Evolutionary conservation across 306 rosid species (phyloP).

Genomic region (Chamaecrista fasciculata): DNA sequence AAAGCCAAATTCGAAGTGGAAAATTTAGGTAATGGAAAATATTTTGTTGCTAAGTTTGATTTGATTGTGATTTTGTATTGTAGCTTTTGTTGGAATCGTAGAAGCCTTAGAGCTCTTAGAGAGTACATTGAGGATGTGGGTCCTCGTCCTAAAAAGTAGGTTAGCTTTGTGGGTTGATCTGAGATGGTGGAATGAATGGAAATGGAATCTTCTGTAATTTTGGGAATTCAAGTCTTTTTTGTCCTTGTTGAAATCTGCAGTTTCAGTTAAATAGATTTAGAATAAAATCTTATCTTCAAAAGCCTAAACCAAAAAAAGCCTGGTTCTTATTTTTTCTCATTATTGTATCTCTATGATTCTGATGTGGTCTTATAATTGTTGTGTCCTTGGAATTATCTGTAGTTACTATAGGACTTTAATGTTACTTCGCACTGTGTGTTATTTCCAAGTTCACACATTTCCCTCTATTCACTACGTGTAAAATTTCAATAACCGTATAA

Average conservation of each 20-base stretch:
- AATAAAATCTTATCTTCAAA: constrained; percentile 9
- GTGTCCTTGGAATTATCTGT: constrained; percentile 27
- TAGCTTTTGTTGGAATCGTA: not conserved
- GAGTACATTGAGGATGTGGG: constrained; percentile 59
- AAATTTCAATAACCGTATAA: not conserved
- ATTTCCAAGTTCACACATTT: constrained; percentile 30
- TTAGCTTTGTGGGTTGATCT: constrained; percentile 50
- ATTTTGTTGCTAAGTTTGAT: not conserved
- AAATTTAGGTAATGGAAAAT: constrained; percentile 60
- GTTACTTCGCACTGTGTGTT: constrained; percentile 20
- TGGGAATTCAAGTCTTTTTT: constrained; percentile 31
- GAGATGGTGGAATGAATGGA: too few species aligned
- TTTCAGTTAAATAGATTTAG: constrained; percentile 31
- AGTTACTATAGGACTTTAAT: constrained; percentile 25
- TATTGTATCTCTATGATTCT: constrained; percentile 24
- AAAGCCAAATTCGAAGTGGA: constrained; percentile 68
- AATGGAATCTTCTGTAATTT: constrained; percentile 56
- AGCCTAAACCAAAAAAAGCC: not conserved
- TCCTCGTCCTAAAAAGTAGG: constrained; percentile 62
- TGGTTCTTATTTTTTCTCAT: not conserved
- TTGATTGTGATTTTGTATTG: too few species aligned
- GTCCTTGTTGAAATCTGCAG: constrained; percentile 36
- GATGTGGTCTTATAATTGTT: constrained; percentile 12
- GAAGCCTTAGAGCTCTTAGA: constrained; percentile 26
- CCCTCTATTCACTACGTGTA: constrained; percentile 19